Conservation (phyloP, 768 basidiomycete species). For the Collybia sp. region DNA sequence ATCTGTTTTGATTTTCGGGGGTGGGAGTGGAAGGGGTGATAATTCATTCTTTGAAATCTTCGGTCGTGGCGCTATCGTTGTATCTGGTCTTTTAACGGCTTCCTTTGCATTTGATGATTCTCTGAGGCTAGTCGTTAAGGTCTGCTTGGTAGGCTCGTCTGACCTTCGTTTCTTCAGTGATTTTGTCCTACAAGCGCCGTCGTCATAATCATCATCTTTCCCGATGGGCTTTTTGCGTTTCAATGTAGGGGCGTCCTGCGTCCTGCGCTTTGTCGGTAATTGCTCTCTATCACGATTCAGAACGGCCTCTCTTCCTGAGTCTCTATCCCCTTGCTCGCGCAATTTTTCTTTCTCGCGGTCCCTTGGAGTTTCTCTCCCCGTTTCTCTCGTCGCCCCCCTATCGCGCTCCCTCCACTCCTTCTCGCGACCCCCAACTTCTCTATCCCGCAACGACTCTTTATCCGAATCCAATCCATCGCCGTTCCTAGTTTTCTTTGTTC, state of each 20-base stretch:
- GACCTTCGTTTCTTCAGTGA: constrained; percentile 37
- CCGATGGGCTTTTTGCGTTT: constrained; percentile 35
- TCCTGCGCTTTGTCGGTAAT: neutral
- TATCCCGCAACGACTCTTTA: constrained; percentile 15
- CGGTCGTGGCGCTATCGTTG: constrained; percentile 16
- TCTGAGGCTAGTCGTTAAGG: constrained; percentile 6
- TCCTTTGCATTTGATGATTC: no score
- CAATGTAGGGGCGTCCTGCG: constrained; percentile 16
- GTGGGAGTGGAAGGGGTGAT: constrained; percentile 17
- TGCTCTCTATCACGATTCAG: constrained; percentile 8
- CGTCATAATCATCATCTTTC: constrained; percentile 27
- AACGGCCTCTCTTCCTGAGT: constrained; percentile 1
- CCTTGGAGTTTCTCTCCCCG: constrained; percentile 12
- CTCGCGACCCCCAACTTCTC: constrained; percentile 11
- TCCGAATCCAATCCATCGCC: constrained; percentile 14
- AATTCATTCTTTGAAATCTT: constrained; percentile 36
- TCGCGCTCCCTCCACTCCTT: constrained; percentile 1
- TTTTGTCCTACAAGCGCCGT: constrained; percentile 21
- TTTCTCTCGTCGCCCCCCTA: constrained; percentile 5
- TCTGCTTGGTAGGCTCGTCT: constrained; percentile 2
- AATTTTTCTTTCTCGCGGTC: constrained; percentile 3
- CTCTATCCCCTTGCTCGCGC: neutral
- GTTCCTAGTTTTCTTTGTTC: constrained; percentile 12
- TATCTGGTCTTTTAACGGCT: constrained; percentile 28
- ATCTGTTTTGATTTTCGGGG: constrained; percentile 17